phyloP scores from a whole-genome alignment of 2,329 filamentous ascomycete genomes.

The Cladosporium sp. region DNA sequence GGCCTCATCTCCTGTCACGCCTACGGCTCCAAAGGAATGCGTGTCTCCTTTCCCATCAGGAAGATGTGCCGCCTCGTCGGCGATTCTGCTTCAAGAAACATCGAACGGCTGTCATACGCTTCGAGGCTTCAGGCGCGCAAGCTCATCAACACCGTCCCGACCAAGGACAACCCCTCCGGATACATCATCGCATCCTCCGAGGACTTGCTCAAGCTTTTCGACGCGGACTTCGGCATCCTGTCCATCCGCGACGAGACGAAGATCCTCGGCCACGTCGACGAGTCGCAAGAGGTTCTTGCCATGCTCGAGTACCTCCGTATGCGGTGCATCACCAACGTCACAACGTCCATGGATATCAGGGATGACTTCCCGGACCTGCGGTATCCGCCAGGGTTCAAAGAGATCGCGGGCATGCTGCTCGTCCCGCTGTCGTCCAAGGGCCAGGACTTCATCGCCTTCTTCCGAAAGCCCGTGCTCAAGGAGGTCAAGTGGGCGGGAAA shows the following conservation, averaged over 20 bases:
- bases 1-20: constrained; percentile 81
- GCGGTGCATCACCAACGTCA: constrained; percentile 65
- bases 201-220: constrained; percentile 74
- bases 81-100: constrained; percentile 78
- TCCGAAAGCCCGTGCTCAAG: constrained; percentile 67
- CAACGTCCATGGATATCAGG: constrained; percentile 69
- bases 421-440: constrained; percentile 73
- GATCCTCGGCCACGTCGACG: constrained; percentile 65
- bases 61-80: constrained; percentile 88
- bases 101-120: constrained; percentile 80
- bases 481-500: constrained; percentile 84
- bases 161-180: constrained; percentile 73
- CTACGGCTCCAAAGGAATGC: constrained; percentile 71
- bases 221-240: constrained; percentile 78
- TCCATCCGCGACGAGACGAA: constrained; percentile 88
- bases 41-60: constrained; percentile 84
- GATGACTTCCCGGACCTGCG: constrained; percentile 74
- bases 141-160: constrained; percentile 77
- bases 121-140: constrained; percentile 79
- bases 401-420: constrained; percentile 71
- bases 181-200: constrained; percentile 89
- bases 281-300: constrained; percentile 75
- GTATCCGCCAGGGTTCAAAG: constrained; percentile 71
- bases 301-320: constrained; percentile 80
- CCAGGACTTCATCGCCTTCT: constrained; percentile 83